A percentile compares a stretch with the other conserved stretches of the same genome.
phyloP scores from a whole-genome alignment of 164 flowering plant genomes.

The Aristolochia californica region DNA sequence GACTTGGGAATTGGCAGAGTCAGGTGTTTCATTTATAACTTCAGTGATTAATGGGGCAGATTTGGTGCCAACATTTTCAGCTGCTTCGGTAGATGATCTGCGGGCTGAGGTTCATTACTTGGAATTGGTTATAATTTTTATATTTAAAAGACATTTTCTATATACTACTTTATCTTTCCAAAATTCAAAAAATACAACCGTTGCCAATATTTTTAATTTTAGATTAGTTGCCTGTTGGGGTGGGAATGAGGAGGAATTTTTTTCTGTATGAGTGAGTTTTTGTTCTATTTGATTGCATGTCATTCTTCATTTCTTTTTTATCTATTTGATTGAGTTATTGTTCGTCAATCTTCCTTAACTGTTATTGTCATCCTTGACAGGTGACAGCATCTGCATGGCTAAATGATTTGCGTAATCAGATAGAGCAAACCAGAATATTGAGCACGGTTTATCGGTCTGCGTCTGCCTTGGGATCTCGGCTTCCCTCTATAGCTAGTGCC shows the following conservation, averaged over 20 bases:
- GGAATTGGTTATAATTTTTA: background rate
- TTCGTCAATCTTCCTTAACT: background rate
- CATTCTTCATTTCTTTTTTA: background rate
- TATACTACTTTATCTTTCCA: too few relatives aligned
- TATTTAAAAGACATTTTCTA: background rate
- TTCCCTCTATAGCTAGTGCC: conserved; percentile 92
- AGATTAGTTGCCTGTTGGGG: too few relatives aligned
- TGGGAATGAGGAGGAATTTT: too few relatives aligned
- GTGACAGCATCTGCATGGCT: conserved; percentile 98
- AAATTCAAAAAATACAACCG: too few relatives aligned
- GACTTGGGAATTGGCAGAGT: conserved; percentile 97
- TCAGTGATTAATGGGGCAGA: conserved; percentile 95
- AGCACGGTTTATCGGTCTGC: conserved; percentile 97
- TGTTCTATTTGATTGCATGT: too few relatives aligned
- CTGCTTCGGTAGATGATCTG: conserved; percentile 93
- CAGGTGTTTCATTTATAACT: conserved; percentile 64
- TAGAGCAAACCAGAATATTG: conserved; percentile 81
- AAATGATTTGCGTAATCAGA: conserved; percentile 85
- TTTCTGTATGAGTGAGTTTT: too few relatives aligned
- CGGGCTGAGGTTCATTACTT: conserved; percentile 66
- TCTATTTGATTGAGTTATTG: background rate
- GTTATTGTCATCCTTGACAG: conserved; percentile 25
- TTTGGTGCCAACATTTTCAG: conserved; percentile 90
- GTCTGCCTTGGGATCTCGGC: conserved; percentile 87
- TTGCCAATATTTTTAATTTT: too few relatives aligned